phyloP scores from a whole-genome alignment of 116 monocot genomes.

The Dioscorea cayenensis region DNA sequence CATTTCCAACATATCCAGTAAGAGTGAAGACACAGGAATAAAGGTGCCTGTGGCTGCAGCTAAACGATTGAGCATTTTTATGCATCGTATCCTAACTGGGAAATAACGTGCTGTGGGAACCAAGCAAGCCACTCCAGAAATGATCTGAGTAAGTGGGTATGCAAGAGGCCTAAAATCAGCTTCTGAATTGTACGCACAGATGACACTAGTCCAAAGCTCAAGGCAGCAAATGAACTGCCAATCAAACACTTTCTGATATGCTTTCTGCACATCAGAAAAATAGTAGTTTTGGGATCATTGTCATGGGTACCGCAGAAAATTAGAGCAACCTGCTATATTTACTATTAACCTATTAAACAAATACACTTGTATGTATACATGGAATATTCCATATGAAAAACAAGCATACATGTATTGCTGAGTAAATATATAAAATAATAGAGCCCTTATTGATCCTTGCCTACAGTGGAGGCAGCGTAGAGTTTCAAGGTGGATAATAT shows the following conservation, averaged over 20 bases:
- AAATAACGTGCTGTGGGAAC: slow-evolving; percentile 83
- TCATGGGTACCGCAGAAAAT: background rate
- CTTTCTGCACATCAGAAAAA: slow-evolving; percentile 39
- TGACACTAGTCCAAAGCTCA: slow-evolving; percentile 83
- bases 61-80: slow-evolving; percentile 81
- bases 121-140: slow-evolving; percentile 70
- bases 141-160: slow-evolving; percentile 89
- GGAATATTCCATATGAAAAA: no score
- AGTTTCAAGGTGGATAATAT: no score
- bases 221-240: slow-evolving; percentile 93
- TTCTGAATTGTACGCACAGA: slow-evolving; percentile 70
- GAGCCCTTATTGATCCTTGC: no score
- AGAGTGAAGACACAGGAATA: slow-evolving; percentile 67
- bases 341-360: background rate
- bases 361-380: no score
- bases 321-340: background rate
- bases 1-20: slow-evolving; percentile 91
- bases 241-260: slow-evolving; percentile 88
- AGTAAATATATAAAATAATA: no score
- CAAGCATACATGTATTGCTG: no score
- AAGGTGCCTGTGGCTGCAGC: slow-evolving; percentile 62
- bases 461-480: no score
- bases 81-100: slow-evolving; percentile 74
- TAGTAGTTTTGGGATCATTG: background rate
- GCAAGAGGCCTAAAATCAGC: slow-evolving; percentile 75